phyloP scores from a whole-genome alignment of 352 stramenopile genomes.

The Peronospora tabacina region DNA sequence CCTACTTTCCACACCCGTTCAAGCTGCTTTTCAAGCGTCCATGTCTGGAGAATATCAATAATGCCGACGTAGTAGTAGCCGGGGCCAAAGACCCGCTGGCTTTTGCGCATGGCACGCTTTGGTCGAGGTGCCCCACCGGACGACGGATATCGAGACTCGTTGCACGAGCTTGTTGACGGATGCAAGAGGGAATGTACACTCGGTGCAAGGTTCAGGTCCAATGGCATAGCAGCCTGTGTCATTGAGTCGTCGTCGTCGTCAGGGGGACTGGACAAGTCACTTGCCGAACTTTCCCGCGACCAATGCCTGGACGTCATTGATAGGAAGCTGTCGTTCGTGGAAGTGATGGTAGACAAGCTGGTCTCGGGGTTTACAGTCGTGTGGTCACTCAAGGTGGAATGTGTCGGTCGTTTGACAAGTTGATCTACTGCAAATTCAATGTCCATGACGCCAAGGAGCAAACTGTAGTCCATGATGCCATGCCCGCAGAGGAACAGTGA shows the following conservation, averaged over 20 bases:
- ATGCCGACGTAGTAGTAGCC: constrained; percentile 87
- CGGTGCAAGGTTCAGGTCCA: constrained; percentile 11
- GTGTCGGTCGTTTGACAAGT: constrained; percentile 27
- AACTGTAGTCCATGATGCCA: constrained; percentile 89
- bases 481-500: constrained; percentile 64
- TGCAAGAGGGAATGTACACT: constrained; percentile 34
- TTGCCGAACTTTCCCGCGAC: constrained; percentile 17
- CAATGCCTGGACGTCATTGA: constrained; percentile 27
- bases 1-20: constrained; percentile 83
- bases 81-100: constrained; percentile 70
- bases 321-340: constrained; percentile 40
- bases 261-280: constrained; percentile 2
- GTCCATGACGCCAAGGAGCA: constrained; percentile 81
- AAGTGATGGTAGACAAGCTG: constrained; percentile 8
- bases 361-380: constrained; percentile 17
- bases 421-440: constrained; percentile 78
- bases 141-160: constrained; percentile 18
- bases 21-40: constrained; percentile 71
- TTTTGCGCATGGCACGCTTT: constrained; percentile 57
- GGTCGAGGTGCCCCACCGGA: constrained; percentile 17
- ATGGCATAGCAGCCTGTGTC: constrained; percentile 2
- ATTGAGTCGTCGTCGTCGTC: constrained; percentile 9
- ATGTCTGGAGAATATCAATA: constrained; percentile 89
- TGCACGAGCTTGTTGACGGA: constrained; percentile 13
- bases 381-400: constrained; percentile 17